These are phyloP conservation scores for Thuidium tamariscinum DNA, from an alignment of 225 moss, liverwort and hornwort species.

Conservation along the genomic window DNA sequence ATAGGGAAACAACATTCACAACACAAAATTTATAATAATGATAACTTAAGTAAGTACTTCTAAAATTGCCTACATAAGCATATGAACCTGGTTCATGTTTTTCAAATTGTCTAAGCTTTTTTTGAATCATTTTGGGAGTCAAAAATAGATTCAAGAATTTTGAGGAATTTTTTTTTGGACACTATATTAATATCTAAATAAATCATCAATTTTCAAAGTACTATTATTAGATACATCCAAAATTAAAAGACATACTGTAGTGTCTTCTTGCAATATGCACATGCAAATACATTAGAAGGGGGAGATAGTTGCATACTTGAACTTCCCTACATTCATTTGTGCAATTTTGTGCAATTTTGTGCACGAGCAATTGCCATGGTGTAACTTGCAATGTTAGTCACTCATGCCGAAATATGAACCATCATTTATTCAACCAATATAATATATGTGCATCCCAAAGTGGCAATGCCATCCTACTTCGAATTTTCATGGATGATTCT, in stretches of 20 bases:
- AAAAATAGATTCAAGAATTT: background rate
- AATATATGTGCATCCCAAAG: background rate
- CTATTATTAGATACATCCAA: background rate
- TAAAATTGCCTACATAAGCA: background rate
- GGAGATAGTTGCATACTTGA: background rate
- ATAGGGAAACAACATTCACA: background rate
- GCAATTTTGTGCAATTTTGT: no score
- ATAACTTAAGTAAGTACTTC: background rate
- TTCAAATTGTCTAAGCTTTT: background rate
- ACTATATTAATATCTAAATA: background rate
- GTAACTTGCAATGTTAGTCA: background rate
- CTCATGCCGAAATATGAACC: background rate
- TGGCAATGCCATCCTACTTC: background rate
- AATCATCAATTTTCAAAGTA: background rate
- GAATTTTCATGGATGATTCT: background rate
- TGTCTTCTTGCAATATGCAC: background rate
- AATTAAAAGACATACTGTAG: background rate
- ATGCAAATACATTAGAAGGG: background rate
- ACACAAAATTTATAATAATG: background rate
- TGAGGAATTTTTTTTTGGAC: background rate
- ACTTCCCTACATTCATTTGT: background rate
- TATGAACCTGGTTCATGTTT: background rate
- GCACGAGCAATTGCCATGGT: no score
- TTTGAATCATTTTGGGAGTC: background rate
- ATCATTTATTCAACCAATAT: background rate